phyloP scores from a whole-genome alignment of 1,284 basidiomycete genomes.

The Sporisorium scitamineum region DNA sequence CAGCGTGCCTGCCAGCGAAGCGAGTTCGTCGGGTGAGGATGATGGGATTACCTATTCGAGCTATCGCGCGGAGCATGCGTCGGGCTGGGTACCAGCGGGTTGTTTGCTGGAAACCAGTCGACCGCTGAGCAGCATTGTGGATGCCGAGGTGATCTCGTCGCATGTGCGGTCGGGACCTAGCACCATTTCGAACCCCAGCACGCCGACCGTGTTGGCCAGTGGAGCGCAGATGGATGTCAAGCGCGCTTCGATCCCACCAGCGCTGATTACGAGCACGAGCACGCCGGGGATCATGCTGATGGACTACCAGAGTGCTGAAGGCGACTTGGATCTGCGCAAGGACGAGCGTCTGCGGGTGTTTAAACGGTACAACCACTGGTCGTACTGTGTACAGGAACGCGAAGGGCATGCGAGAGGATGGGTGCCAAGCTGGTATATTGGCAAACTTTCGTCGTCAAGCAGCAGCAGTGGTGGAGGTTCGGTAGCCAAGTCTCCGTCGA shows the following conservation, averaged over 20 bases:
- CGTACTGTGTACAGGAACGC: slow-evolving; percentile 73
- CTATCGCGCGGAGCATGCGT: slow-evolving; percentile 52
- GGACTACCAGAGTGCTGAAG: slow-evolving; percentile 86
- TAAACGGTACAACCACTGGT: slow-evolving; percentile 96
- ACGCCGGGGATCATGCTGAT: slow-evolving; percentile 93
- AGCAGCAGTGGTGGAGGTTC: slow-evolving; percentile 1
- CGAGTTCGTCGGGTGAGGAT: slow-evolving; percentile 38
- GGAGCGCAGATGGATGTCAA: slow-evolving; percentile 25
- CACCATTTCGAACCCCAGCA: slow-evolving; percentile 45
- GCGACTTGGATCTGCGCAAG: slow-evolving; percentile 86
- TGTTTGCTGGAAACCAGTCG: slow-evolving; percentile 87
- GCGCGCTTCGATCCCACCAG: slow-evolving; percentile 79
- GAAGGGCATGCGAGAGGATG: slow-evolving; percentile 61
- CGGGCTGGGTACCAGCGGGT: slow-evolving; percentile 73
- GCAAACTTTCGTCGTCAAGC: slow-evolving; percentile 39
- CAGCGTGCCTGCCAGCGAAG: slow-evolving; percentile 77
- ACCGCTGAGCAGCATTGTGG: slow-evolving; percentile 68
- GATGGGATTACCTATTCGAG: slow-evolving; percentile 19
- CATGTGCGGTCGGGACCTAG: slow-evolving; percentile 16
- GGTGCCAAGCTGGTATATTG: slow-evolving; percentile 67
- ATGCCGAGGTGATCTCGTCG: slow-evolving; percentile 15
- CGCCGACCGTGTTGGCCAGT: slow-evolving; percentile 31
- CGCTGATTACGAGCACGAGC: slow-evolving; percentile 89
- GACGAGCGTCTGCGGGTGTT: slow-evolving; percentile 90
- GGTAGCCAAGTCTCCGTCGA: slow-evolving; percentile 19